These are phyloP conservation scores for Voacanga thouarsii DNA, from an alignment of 257 asterid species.

Conservation along the genomic window DNA sequence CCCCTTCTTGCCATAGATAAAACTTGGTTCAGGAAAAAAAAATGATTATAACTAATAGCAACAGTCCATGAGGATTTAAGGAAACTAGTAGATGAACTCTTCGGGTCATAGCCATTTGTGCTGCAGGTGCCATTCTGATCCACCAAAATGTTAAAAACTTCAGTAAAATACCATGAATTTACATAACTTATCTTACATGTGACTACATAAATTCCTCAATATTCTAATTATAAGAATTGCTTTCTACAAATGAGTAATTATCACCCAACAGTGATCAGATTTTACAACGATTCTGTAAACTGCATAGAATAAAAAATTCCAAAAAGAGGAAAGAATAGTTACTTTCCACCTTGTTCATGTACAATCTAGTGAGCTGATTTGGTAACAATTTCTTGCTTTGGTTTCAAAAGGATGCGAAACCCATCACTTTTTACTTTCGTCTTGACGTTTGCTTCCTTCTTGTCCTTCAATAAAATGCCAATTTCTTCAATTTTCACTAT, in stretches of 20 bases:
- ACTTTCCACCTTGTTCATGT: conserved; percentile 77
- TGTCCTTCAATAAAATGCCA: conserved; percentile 27
- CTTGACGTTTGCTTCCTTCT: conserved; percentile 32
- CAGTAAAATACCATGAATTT: background rate
- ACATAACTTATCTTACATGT: background rate
- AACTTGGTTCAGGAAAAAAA: conserved; percentile 3
- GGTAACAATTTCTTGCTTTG: conserved; percentile 60
- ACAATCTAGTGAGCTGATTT: conserved; percentile 90
- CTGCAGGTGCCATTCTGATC: conserved; percentile 74
- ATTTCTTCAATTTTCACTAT: conserved; percentile 33
- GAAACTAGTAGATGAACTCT: conserved; percentile 86
- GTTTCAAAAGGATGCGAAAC: conserved; percentile 43
- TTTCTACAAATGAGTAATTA: background rate
- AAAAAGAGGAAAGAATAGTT: conserved; percentile 17
- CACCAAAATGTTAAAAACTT: background rate
- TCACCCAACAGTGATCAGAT: background rate
- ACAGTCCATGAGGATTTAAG: conserved; percentile 69
- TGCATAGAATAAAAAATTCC: background rate
- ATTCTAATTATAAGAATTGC: background rate
- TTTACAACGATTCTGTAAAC: background rate
- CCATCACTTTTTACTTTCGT: conserved; percentile 26
- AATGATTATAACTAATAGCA: background rate
- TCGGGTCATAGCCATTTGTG: conserved; percentile 80
- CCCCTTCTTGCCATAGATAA: conserved; percentile 42
- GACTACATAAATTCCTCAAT: background rate